phyloP scores from a whole-genome alignment of 371 early-diverging fungal species.

The Actinomucor elegans region DNA sequence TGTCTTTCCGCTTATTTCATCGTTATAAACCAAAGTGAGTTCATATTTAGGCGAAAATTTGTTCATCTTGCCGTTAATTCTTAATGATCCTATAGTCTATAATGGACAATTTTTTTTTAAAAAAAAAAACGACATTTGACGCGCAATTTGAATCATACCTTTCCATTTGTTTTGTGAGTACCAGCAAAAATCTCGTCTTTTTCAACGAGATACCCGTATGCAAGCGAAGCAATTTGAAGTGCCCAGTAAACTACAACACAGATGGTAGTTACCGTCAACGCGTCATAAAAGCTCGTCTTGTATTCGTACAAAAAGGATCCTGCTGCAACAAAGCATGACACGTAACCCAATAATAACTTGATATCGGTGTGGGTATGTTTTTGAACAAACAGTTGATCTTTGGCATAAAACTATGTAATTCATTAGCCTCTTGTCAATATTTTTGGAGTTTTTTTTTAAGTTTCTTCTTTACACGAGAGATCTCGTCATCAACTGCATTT shows the following conservation, averaged over 20 bases:
- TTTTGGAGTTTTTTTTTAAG: background rate
- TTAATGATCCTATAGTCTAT: slow-evolving; percentile 21
- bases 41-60: slow-evolving; percentile 31
- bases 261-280: slow-evolving; percentile 22
- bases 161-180: slow-evolving; percentile 22
- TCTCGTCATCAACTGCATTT: slow-evolving; percentile 46
- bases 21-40: slow-evolving; percentile 19
- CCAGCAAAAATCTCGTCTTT: slow-evolving; percentile 43
- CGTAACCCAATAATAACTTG: slow-evolving; percentile 41
- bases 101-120: background rate
- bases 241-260: slow-evolving; percentile 40
- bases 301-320: slow-evolving; percentile 40
- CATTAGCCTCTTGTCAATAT: background rate
- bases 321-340: slow-evolving; percentile 40
- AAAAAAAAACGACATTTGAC: too few relatives aligned
- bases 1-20: slow-evolving; percentile 13
- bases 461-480: slow-evolving; percentile 31
- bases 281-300: slow-evolving; percentile 36
- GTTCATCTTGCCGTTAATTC: slow-evolving; percentile 21
- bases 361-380: slow-evolving; percentile 40
- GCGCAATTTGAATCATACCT: slow-evolving; percentile 9
- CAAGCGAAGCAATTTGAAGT: slow-evolving; percentile 22
- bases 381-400: slow-evolving; percentile 24
- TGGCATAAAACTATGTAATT: slow-evolving; percentile 23
- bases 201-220: slow-evolving; percentile 31